Evolutionary conservation across 2,329 filamentous ascomycete genomes (phyloP).

Genomic region (Penicillium oxalicum): DNA sequence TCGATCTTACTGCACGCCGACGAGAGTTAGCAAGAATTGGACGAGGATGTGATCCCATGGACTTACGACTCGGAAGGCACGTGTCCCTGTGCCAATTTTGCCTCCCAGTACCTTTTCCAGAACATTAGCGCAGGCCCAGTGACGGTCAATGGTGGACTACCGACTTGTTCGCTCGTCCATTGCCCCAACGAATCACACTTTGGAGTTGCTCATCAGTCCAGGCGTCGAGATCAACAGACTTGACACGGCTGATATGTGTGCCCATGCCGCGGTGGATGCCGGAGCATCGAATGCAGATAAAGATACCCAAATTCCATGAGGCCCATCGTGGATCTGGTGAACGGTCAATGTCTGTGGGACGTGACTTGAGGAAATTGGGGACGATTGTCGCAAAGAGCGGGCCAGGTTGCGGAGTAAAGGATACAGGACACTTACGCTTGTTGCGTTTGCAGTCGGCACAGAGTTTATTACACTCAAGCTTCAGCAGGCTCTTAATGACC

Average conservation of each 20-base stretch:
- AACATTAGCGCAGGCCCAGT: slow-evolving; percentile 7
- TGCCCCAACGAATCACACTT: slow-evolving; percentile 92
- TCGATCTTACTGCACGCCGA: slow-evolving; percentile 68
- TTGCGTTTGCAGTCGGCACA: slow-evolving; percentile 99
- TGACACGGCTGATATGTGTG: slow-evolving; percentile 95
- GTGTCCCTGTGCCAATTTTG: slow-evolving; percentile 84
- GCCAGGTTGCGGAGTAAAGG: slow-evolving; percentile 4
- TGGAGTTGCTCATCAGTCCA: slow-evolving; percentile 98
- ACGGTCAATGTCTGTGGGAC: slow-evolving; percentile 13
- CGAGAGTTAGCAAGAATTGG: slow-evolving; percentile 8
- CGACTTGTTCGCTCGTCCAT: slow-evolving; percentile 88
- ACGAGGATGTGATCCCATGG: background rate
- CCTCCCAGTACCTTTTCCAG: slow-evolving; percentile 70
- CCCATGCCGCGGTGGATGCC: slow-evolving; percentile 99
- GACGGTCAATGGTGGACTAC: slow-evolving; percentile 19
- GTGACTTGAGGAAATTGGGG: background rate
- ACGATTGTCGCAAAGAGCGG: slow-evolving; percentile 7
- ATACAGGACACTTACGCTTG: slow-evolving; percentile 63
- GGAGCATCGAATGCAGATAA: slow-evolving; percentile 96
- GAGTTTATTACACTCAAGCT: slow-evolving; percentile 90
- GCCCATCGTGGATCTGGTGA: slow-evolving; percentile 91
- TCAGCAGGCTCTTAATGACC: slow-evolving; percentile 90
- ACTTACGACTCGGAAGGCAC: slow-evolving; percentile 77
- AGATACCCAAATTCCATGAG: slow-evolving; percentile 96
- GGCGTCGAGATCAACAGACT: slow-evolving; percentile 93